These are phyloP conservation scores for Aspergillus aculeatus DNA, from an alignment of 2,329 filamentous ascomycete species.

Conservation along the genomic window DNA sequence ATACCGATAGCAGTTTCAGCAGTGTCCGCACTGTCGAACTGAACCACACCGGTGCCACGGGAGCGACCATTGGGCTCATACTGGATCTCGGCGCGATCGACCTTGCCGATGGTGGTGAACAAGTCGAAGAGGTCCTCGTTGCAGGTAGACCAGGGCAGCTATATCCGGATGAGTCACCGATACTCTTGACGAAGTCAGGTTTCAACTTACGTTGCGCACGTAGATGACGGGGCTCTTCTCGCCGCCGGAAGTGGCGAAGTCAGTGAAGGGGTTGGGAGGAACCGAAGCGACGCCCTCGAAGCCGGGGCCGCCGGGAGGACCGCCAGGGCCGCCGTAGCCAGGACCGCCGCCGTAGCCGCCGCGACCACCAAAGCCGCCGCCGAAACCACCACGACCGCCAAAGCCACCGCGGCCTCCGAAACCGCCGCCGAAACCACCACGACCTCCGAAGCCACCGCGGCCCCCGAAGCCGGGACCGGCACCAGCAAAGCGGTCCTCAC, in stretches of 20 bases:
- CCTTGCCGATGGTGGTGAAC: slow-evolving; percentile 96
- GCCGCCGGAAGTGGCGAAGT: slow-evolving; percentile 81
- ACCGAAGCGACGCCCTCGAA: slow-evolving; percentile 51
- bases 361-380: slow-evolving; percentile 50
- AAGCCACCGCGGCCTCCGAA: slow-evolving; percentile 52
- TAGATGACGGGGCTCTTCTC: slow-evolving; percentile 85
- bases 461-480: slow-evolving; percentile 48
- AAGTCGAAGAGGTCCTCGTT: slow-evolving; percentile 96
- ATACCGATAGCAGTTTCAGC: slow-evolving; percentile 84
- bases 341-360: slow-evolving; percentile 58
- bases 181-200: neutral
- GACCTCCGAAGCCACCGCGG: slow-evolving; percentile 45
- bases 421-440: slow-evolving; percentile 51
- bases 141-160: slow-evolving; percentile 98
- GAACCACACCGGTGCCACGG: slow-evolving; percentile 91
- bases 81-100: slow-evolving; percentile 98
- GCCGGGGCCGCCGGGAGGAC: slow-evolving; percentile 37
- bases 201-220: slow-evolving; percentile 82
- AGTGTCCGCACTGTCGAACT: slow-evolving; percentile 79
- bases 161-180: slow-evolving; percentile 25
- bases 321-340: slow-evolving; percentile 43
- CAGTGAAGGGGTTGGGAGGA: slow-evolving; percentile 83
- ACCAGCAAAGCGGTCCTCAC: slow-evolving; percentile 89
- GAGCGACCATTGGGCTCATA: slow-evolving; percentile 96
- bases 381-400: slow-evolving; percentile 55